Conservation (phyloP, 2,329 filamentous ascomycete species). For the Ceratocystis eucalypticola region DNA sequence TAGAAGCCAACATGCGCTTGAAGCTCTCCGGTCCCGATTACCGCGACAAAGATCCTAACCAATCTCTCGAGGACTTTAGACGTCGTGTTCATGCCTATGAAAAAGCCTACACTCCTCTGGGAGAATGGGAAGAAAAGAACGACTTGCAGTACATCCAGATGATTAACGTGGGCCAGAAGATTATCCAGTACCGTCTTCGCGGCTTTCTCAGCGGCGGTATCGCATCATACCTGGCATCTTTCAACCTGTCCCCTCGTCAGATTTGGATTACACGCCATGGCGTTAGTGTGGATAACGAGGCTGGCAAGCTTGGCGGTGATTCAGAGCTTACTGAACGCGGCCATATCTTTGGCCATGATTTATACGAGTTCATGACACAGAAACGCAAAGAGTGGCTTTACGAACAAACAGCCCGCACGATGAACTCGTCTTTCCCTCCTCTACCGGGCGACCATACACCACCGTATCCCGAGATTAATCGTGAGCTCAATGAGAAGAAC, state of each 20-base stretch:
- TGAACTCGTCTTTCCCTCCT: constrained; percentile 73
- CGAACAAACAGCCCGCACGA: constrained; percentile 65
- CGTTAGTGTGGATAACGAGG: constrained; percentile 74
- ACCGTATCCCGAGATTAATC: constrained; percentile 74
- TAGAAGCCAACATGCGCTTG: constrained; percentile 93
- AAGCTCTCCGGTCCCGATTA: constrained; percentile 96
- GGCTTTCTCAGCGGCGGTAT: constrained; percentile 88
- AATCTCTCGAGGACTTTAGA: constrained; percentile 82
- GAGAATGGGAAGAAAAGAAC: constrained; percentile 78
- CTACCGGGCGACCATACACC: constrained; percentile 83
- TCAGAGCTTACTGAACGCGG: constrained; percentile 73
- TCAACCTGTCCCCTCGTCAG: constrained; percentile 87
- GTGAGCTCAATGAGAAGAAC: constrained; percentile 62
- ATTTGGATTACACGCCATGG: constrained; percentile 98
- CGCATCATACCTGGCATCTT: constrained; percentile 88
- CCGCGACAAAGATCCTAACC: constrained; percentile 75
- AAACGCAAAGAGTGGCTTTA: constrained; percentile 72
- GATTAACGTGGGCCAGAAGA: constrained; percentile 91
- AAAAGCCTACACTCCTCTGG: constrained; percentile 82
- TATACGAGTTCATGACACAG: constrained; percentile 71
- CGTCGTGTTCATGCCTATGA: constrained; percentile 85
- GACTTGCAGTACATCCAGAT: constrained; percentile 94
- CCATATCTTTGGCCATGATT: constrained; percentile 59
- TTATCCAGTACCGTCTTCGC: constrained; percentile 77
- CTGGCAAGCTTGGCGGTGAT: constrained; percentile 82